phyloP scores from a whole-genome alignment of 805 yeast genomes.

The Candida silvatica region DNA sequence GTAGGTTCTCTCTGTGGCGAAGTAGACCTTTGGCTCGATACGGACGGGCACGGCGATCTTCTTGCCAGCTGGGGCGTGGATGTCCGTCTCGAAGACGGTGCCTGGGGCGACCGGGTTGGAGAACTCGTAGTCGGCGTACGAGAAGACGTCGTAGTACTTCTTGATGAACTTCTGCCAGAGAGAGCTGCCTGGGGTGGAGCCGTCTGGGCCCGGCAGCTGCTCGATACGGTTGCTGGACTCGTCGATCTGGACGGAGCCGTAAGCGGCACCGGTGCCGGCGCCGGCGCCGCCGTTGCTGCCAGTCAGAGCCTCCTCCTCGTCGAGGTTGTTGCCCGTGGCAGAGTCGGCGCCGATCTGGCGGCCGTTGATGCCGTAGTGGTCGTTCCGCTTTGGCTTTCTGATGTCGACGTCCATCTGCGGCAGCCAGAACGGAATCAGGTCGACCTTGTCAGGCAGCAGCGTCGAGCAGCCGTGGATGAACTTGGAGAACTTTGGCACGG shows the following conservation, averaged over 20 bases:
- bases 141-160: conserved; percentile 5
- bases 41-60: conserved; percentile 87
- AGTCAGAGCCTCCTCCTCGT: conserved; percentile 61
- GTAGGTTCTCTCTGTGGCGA: conserved; percentile 94
- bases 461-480: conserved; percentile 96
- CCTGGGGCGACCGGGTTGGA: conserved; percentile 56
- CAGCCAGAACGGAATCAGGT: conserved; percentile 90
- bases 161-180: conserved; percentile 8
- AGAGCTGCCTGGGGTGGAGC: conserved; percentile 6
- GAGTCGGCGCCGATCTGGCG: conserved; percentile 18
- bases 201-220: conserved; percentile 8
- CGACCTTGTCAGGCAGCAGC: conserved; percentile 75
- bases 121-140: conserved; percentile 32
- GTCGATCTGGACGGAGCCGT: conserved; percentile 24
- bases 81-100: conserved; percentile 48
- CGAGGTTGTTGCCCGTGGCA: conserved; percentile 29
- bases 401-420: conserved; percentile 97
- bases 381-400: conserved; percentile 68
- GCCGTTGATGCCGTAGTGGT: conserved; percentile 56
- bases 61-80: conserved; percentile 81
- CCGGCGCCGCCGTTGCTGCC: conserved; percentile 20
- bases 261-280: conserved; percentile 9
- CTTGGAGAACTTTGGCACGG: conserved; percentile 95
- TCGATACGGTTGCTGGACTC: conserved; percentile 23
- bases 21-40: conserved; percentile 97